Evolutionary conservation across 2,329 filamentous ascomycete species (phyloP), one percentile per base, ranked within the genome.

Genomic region (Ascochyta viciae-villosae): DNA sequence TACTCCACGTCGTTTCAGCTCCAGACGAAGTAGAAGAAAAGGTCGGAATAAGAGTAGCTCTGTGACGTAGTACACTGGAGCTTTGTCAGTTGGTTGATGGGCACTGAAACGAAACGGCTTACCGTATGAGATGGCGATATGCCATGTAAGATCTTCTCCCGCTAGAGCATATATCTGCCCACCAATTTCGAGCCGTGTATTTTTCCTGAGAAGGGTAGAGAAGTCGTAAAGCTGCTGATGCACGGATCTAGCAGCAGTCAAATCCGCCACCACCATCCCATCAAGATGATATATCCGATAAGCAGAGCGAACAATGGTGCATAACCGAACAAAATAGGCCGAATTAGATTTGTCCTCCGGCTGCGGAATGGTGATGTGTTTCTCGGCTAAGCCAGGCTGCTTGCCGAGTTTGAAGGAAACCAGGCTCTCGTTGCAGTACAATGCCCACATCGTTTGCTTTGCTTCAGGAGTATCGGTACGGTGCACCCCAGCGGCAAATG

Each of bases 401-500:
- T 50, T 52, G 5, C 54, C 54, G 13, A 57, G 22, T 13, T 19
- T 29, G 13, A 57, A 57, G 23, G 44, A 52, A 3, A 48, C 27
- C 22, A 52, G 15, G 9, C 34, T 57, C 12, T 57, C 54, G 6
- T 52, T 29, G 19, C 54, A 57, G 15, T 52, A 52, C 34, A 57
- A 35, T 0, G 49, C 22, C 49, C 44, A 52, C 54, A 57, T 57
- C 16, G 49, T 57, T 7, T 53, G 44, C 9, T 41, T 39, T 3
- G 44, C 16, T 10, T 49, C 40, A 1, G 15, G 6, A 9, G 34
- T 52, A 7, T 48, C 19, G 2, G 35, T 38, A 9, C 54, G 48
- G 16, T 57, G 54, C 4, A 53, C 44, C 31, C 54, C 54, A 9
- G 54, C 54, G 12, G 54, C 54, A 26, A 52, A 57, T 4, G 54